Evolutionary conservation across 73 alveolate species (phyloP), one percentile per base, ranked within the genome.

Genomic region (Halteria grandinella): DNA sequence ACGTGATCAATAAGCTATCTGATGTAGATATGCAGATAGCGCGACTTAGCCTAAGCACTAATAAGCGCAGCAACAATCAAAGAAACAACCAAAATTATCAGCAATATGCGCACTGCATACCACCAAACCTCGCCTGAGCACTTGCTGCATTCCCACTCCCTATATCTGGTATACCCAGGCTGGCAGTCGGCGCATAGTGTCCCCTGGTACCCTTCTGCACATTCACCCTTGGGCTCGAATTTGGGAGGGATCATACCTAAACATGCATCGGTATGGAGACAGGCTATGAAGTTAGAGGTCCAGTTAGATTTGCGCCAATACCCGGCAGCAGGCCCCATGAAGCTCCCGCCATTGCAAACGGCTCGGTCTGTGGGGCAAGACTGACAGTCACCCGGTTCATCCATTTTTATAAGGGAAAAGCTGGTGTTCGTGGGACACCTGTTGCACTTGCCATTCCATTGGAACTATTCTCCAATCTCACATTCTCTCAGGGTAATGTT

Each of bases 101-200:
- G 47, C 15, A 44, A 40, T 12, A 69, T 47, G 34, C 66, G 14
- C n/a, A 76, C 18, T 10, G 59, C 69, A 34, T 33, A 45, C 4
- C 64, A 31, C 47, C 76, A 69, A 7, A 79, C 20, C 12, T 23
- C 55, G 27, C 69, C 84, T 7, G 78, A 60, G 45, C 78, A 62
- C 23, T 18, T 18, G n/a, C 43, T 10, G 41, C 88, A 76, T 37
- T 69, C n/a, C 0, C 14, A 29, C 4, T 69, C 32, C 0, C 3
- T 0, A 0, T 71, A 14, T 50, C 87, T 51, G 1, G 79, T 33
- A 55, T 43, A 85, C 36, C 87, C 90, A 12, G 29, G 39, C 14
- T 36, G 50, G 39, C 93, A 85, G 45, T 82, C 80, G 17, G 80
- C 36, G 50, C 93, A 85, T 7, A 85, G 76, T 18, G 63, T 78